phyloP scores from a whole-genome alignment of 495 filamentous ascomycete species.

The Aspergillus affinis region DNA sequence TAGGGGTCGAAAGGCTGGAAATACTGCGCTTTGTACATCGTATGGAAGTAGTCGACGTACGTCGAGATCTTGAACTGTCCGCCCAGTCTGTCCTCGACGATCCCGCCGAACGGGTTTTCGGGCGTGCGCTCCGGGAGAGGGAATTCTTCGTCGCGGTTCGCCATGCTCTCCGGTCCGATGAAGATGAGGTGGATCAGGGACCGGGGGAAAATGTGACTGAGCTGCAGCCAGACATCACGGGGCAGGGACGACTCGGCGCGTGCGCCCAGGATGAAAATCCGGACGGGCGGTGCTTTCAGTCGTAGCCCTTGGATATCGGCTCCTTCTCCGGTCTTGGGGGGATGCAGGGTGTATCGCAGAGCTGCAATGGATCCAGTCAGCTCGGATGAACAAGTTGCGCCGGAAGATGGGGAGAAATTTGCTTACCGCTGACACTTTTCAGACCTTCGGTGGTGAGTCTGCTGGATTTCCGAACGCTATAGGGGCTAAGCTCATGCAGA shows the following conservation, averaged over 20 bases:
- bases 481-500: constrained; percentile 90
- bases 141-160: constrained; percentile 83
- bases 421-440: constrained; percentile 86
- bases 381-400: background rate
- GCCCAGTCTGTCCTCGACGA: constrained; percentile 85
- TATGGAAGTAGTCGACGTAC: constrained; percentile 98
- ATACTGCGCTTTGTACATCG: constrained; percentile 80
- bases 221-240: constrained; percentile 89
- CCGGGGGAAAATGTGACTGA: constrained; percentile 85
- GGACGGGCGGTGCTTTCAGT: constrained; percentile 78
- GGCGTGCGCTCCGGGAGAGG: constrained; percentile 82
- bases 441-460: constrained; percentile 83
- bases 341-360: constrained; percentile 90
- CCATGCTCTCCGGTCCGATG: constrained; percentile 94
- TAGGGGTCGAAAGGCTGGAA: constrained; percentile 97
- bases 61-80: constrained; percentile 91
- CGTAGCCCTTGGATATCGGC: constrained; percentile 74
- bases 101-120: constrained; percentile 84
- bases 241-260: constrained; percentile 95
- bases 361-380: constrained; percentile 48
- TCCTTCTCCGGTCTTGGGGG: constrained; percentile 74
- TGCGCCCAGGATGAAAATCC: constrained; percentile 91
- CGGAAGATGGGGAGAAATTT: constrained; percentile 1
- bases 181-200: constrained; percentile 76
- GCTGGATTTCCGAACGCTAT: constrained; percentile 67